Evolutionary conservation across 371 early-diverging fungal genomes (phyloP), one percentile per base, ranked within the genome.

Genomic region (Rhizomucor miehei): DNA sequence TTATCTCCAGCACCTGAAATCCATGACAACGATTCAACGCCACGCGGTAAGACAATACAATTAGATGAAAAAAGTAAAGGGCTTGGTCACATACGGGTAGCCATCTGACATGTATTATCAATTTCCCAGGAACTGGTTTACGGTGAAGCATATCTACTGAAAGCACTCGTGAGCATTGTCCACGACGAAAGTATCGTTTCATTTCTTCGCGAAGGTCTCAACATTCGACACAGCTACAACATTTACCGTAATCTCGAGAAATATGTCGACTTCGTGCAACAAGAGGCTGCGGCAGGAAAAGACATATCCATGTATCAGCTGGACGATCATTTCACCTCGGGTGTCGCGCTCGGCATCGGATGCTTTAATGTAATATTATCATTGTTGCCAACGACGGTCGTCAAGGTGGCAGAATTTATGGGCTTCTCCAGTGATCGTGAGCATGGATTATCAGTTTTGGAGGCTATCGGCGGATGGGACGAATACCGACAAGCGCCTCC

Each of bases 321-420:
- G 35, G 92, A 91, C 53, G 80, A 71, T 34, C 81, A 90, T 58
- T 89, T 89, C 67, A 78, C 86, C 37, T 83, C 85, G 14, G 91
- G 90, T 36, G 84, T 91, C 3, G 71, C 77, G 4, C 69, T 87
- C 12, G 89, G 87, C 21, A 71, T 89, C 23, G 91, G 90, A 13
- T 71, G 65, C 49, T 80, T 79, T 52, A 68, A 63, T 49, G 69
- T 75, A 16, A 81, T 72, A n/a, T 59, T 73, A 19, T 74, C 75
- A 29, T 71, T 79, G 46, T 69, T 82, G 29, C 80, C 82, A 1
- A 51, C 73, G 1, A 77, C 73, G 0, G 82, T 71, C 1, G 52
- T 69, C 16, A 82, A 79, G 38, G 79, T 73, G 9, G 84, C 75
- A 11, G 76, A 91, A 66, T 66, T 91, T 37, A 81, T 90, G 37